These are phyloP conservation scores for Stephania cephalantha DNA, from an alignment of 164 flowering plant species.

Conservation along the genomic window DNA sequence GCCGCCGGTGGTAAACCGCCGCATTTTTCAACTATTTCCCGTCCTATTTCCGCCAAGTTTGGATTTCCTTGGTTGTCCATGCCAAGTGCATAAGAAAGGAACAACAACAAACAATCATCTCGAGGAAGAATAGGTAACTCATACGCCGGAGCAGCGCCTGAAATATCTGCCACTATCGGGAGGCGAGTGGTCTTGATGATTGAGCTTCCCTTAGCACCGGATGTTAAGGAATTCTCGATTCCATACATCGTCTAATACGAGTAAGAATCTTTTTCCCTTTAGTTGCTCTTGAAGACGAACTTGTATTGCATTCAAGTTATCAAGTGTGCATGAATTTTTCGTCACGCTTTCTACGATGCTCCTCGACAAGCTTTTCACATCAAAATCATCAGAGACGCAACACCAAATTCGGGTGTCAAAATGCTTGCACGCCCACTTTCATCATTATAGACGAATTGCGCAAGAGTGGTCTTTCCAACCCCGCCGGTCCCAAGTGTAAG, in stretches of 20 bases:
- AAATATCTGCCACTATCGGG: neutral
- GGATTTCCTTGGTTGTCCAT: neutral
- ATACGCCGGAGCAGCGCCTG: neutral
- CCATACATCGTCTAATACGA: neutral
- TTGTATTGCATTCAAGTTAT: neutral
- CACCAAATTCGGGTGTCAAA: neutral
- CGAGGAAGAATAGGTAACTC: neutral
- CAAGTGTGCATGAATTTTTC: neutral
- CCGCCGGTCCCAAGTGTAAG: slow-evolving; percentile 3
- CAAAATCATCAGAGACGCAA: slow-evolving; percentile 1
- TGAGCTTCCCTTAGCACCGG: slow-evolving; percentile 3
- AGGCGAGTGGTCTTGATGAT: neutral
- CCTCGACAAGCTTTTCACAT: neutral
- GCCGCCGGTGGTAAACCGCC: slow-evolving; percentile 1
- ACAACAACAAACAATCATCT: neutral
- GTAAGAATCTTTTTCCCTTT: slow-evolving; percentile 3
- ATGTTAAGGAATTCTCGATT: neutral
- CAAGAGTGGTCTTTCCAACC: slow-evolving; percentile 7
- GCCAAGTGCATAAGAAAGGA: slow-evolving; percentile 1
- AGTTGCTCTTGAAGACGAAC: neutral
- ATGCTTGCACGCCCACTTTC: neutral
- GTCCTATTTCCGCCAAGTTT: neutral
- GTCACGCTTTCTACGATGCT: neutral
- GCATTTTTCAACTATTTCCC: neutral
- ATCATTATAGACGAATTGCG: neutral